Evolutionary conservation across 1,139 yeast genomes (phyloP).

Genomic region (Saccharomyces pastorianus): DNA sequence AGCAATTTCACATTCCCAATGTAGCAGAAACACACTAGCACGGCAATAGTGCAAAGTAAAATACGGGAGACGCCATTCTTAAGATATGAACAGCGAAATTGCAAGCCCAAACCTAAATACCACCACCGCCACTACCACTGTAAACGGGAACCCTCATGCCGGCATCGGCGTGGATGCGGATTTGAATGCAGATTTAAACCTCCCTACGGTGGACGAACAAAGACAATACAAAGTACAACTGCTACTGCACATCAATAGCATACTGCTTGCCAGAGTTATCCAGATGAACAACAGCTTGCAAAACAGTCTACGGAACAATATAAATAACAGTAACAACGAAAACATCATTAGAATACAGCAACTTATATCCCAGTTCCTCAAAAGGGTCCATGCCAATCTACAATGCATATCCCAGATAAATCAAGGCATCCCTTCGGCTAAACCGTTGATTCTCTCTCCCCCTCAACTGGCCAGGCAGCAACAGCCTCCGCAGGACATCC

Average conservation of each 20-base stretch:
- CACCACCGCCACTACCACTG: background rate
- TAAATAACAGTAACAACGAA: conserved; percentile 7
- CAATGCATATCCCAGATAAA: conserved; percentile 32
- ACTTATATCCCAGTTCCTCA: conserved; percentile 24
- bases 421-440: conserved; percentile 24
- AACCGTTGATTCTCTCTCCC: conserved; percentile 26
- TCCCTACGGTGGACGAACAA: conserved; percentile 15
- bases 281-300: conserved; percentile 17
- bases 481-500: conserved; percentile 24
- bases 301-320: conserved; percentile 7
- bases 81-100: background rate
- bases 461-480: conserved; percentile 21
- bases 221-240: conserved; percentile 30
- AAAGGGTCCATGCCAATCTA: conserved; percentile 30
- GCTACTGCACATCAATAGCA: conserved; percentile 30
- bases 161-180: background rate
- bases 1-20: background rate
- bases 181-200: background rate
- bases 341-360: conserved; percentile 9
- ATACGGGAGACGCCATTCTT: too few species aligned
- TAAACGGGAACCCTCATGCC: background rate
- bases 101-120: background rate
- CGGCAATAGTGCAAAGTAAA: too few species aligned
- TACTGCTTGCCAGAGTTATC: conserved; percentile 24
- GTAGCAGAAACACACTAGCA: too few species aligned